Base-by-base conservation (phyloP, 2,329 filamentous ascomycete species). In the Sarocladiaceae sp. region DNA sequence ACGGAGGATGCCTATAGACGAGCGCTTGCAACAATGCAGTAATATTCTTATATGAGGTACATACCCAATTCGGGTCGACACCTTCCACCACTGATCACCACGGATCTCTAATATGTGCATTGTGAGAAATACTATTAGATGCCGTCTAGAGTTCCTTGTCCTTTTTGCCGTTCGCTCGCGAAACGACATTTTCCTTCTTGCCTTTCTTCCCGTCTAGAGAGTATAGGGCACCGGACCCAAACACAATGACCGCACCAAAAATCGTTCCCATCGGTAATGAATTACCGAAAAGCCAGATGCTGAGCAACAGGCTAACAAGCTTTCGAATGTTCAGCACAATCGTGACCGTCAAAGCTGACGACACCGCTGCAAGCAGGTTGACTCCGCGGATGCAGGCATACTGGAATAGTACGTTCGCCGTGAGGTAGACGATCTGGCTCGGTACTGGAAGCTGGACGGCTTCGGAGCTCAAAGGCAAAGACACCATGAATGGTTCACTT, bases 271-370 rank as follows among this genome's bases (percentile, higher is more conserved):
- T 66, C 11, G 84, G 80, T 51, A 98, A 70, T 31, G 76, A 67
- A 60, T 98, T 96, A 4, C 91, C 93, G 65, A 98, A 98, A 2
- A 98, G 65, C 77, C 89, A 91, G 47, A 97, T 94, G 55, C 90
- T 96, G 47, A 97, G 63, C 49, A 97, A 69, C 48, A 97, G 76
- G 56, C 90, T 96, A 45, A 95, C 84, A 16, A 98, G 72, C 65
- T 98, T 98, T 54, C 93, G 79, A 48, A 98, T 86, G 61, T 97
- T 98, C 48, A 98, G 73, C 39, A 97, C 89, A 55, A 98, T 95
- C 1, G 91, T 96, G 19, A 98, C 93, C 0, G 93, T 97, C 45
- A 98, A 74, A 0, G 93, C 94, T 3, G 90, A 91, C 3, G 88
- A 88, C 45, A 83, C 84, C 1, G 91, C 87, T 2, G 88, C 90